A percentile compares a stretch with the other conserved stretches of the same genome.
These are phyloP conservation scores for Bombardia bombarda DNA, from an alignment of 495 filamentous ascomycete species.

Conservation along the genomic window DNA sequence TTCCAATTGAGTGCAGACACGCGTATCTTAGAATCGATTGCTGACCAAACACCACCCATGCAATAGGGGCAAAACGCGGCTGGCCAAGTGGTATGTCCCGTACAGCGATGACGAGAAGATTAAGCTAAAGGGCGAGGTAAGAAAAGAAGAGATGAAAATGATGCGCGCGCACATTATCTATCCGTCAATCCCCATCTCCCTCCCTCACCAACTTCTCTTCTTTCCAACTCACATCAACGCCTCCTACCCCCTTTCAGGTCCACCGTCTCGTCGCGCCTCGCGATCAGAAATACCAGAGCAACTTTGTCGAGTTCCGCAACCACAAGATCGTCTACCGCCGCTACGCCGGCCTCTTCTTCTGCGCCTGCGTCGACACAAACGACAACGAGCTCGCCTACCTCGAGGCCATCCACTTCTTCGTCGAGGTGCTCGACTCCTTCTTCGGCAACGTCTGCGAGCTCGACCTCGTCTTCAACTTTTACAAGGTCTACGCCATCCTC, in stretches of 20 bases:
- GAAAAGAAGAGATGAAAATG: too few relatives aligned
- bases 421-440: slow-evolving; percentile 95
- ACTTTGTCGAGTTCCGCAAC: slow-evolving; percentile 94
- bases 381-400: slow-evolving; percentile 97
- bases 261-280: slow-evolving; percentile 95
- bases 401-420: slow-evolving; percentile 98
- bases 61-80: slow-evolving; percentile 86
- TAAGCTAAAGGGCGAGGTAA: slow-evolving; percentile 82
- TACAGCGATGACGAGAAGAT: slow-evolving; percentile 97
- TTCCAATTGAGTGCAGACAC: too few relatives aligned
- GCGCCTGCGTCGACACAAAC: slow-evolving; percentile 96
- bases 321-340: slow-evolving; percentile 93
- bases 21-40: too few relatives aligned
- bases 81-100: slow-evolving; percentile 98
- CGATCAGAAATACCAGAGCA: slow-evolving; percentile 98
- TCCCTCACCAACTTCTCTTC: neutral
- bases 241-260: slow-evolving; percentile 44
- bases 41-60: too few relatives aligned
- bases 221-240: neutral
- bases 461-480: slow-evolving; percentile 99
- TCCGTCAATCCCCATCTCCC: slow-evolving; percentile 4
- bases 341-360: slow-evolving; percentile 97
- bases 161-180: too few relatives aligned
- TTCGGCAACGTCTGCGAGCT: slow-evolving; percentile 99
- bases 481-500: slow-evolving; percentile 98